phyloP scores from a whole-genome alignment of 2,329 filamentous ascomycete genomes.

The Trichophaea hybrida region DNA sequence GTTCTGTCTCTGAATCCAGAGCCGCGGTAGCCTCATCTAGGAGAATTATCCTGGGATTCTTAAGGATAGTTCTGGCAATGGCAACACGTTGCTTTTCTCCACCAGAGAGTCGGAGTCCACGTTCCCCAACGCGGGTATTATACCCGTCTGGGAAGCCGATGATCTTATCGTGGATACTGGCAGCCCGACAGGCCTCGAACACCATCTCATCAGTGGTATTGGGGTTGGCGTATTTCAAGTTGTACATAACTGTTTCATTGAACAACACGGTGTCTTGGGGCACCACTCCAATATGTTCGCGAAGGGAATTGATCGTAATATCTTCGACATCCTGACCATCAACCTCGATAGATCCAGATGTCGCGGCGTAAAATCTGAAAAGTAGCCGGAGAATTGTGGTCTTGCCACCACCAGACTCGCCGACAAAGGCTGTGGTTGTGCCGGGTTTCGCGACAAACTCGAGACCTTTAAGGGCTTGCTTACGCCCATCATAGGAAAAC shows the following conservation, averaged over 20 bases:
- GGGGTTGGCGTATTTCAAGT: slow-evolving; percentile 77
- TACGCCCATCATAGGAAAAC: slow-evolving; percentile 79
- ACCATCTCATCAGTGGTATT: slow-evolving; percentile 67
- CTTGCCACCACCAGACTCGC: slow-evolving; percentile 92
- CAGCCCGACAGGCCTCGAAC: slow-evolving; percentile 65
- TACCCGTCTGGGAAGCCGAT: slow-evolving; percentile 78
- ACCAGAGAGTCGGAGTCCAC: slow-evolving; percentile 71
- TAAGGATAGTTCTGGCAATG: slow-evolving; percentile 83
- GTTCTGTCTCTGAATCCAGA: slow-evolving; percentile 79
- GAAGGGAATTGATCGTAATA: slow-evolving; percentile 83
- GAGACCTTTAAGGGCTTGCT: slow-evolving; percentile 68
- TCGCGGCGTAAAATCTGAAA: slow-evolving; percentile 88
- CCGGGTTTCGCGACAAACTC: slow-evolving; percentile 76
- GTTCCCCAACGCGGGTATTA: slow-evolving; percentile 78
- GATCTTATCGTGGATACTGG: slow-evolving; percentile 87
- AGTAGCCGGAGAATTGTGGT: slow-evolving; percentile 91
- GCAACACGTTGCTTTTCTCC: slow-evolving; percentile 90
- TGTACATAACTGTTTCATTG: slow-evolving; percentile 91
- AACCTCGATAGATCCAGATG: slow-evolving; percentile 64
- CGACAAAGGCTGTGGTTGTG: slow-evolving; percentile 88
- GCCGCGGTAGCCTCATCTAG: slow-evolving; percentile 87
- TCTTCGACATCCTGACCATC: slow-evolving; percentile 75
- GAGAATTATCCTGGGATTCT: slow-evolving; percentile 82
- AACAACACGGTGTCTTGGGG: slow-evolving; percentile 93
- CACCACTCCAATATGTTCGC: slow-evolving; percentile 83